Conservation (phyloP, 179 eudicot species). For the Gypsophila paniculata region DNA sequence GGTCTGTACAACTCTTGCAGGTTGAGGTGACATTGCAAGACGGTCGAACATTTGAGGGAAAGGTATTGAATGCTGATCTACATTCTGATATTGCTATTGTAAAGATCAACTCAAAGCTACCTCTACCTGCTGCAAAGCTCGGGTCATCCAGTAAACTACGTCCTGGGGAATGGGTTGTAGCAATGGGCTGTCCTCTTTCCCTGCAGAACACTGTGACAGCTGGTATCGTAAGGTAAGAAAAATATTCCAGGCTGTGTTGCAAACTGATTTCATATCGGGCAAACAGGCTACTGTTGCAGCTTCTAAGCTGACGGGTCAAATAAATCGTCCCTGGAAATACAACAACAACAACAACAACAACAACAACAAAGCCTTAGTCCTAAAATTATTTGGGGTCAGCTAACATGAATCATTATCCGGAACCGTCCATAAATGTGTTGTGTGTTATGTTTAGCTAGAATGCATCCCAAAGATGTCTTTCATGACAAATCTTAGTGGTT, state of each 20-base stretch:
- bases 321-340: neutral
- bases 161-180: slow-evolving; percentile 97
- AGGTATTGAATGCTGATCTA: slow-evolving; percentile 74
- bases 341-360: neutral
- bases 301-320: neutral
- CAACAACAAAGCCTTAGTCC: too few species aligned
- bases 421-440: too few species aligned
- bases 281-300: neutral
- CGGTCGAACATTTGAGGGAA: slow-evolving; percentile 86
- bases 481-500: slow-evolving; percentile 8
- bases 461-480: slow-evolving; percentile 2
- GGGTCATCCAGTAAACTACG: slow-evolving; percentile 83
- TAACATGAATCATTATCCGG: too few species aligned
- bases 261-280: neutral
- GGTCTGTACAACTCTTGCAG: slow-evolving; percentile 31
- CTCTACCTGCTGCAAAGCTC: slow-evolving; percentile 82
- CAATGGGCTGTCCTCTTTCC: slow-evolving; percentile 91
- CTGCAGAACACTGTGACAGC: slow-evolving; percentile 93
- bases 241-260: neutral
- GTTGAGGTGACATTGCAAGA: slow-evolving; percentile 97
- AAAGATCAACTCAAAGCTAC: slow-evolving; percentile 68
- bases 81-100: slow-evolving; percentile 93
- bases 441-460: neutral
- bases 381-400: too few species aligned
- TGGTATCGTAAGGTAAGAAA: slow-evolving; percentile 74